A percentile compares a stretch with the other conserved stretches of the same genome.
phyloP scores from a whole-genome alignment of 1,139 yeast species.

The Blastobotrys aristatus region DNA sequence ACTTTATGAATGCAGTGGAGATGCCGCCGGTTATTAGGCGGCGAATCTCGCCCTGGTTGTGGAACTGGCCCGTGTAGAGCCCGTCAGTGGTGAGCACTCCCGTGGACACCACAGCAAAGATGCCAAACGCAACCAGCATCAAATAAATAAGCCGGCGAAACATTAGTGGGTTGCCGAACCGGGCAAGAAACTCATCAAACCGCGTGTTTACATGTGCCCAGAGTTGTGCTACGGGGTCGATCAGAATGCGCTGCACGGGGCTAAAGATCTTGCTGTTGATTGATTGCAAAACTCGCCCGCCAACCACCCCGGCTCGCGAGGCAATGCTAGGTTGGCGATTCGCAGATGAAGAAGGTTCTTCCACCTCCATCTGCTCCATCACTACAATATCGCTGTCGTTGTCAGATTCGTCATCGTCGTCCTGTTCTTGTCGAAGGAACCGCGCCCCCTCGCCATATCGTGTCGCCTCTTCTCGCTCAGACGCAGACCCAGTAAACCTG shows the following conservation, averaged over 20 bases:
- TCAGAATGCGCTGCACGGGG: conserved; percentile 49
- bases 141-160: conserved; percentile 74
- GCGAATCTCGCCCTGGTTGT: conserved; percentile 50
- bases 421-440: conserved; percentile 12
- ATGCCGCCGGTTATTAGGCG: conserved; percentile 48
- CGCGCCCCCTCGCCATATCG: conserved; percentile 15
- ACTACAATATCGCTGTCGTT: conserved; percentile 8
- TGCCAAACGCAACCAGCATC: conserved; percentile 50
- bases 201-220: conserved; percentile 43
- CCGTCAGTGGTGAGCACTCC: conserved; percentile 39
- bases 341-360: conserved; percentile 29
- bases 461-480: conserved; percentile 14
- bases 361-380: conserved; percentile 42
- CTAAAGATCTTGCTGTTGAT: conserved; percentile 44
- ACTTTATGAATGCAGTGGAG: conserved; percentile 56
- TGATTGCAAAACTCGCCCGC: conserved; percentile 31
- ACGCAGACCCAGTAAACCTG: conserved; percentile 9
- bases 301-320: conserved; percentile 26
- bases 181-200: conserved; percentile 54
- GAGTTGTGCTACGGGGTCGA: conserved; percentile 66
- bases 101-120: conserved; percentile 55
- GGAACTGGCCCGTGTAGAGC: conserved; percentile 45
- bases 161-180: conserved; percentile 80
- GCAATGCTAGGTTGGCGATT: conserved; percentile 16
- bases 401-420: not conserved